Conservation (phyloP, 352 stramenopile species). For the Aphanomyces invadans region DNA sequence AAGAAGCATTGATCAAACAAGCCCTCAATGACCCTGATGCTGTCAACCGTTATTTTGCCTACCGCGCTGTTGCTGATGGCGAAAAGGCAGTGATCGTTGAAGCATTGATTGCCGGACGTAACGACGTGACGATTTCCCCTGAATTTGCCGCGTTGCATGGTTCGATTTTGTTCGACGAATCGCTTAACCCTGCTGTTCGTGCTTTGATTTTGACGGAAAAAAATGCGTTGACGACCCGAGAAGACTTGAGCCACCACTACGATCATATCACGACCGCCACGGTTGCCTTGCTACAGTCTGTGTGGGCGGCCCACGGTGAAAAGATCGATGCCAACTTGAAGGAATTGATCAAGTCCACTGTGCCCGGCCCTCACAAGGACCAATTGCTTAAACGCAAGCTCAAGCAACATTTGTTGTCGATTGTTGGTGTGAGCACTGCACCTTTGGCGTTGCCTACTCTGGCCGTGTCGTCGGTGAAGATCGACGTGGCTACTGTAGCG, state of each 20-base stretch:
- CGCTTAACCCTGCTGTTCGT: constrained; percentile 52
- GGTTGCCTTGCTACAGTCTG: constrained; percentile 50
- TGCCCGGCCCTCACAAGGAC: constrained; percentile 49
- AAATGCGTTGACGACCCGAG: constrained; percentile 47
- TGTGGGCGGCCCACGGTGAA: constrained; percentile 53
- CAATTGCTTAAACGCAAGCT: constrained; percentile 66
- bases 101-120: constrained; percentile 41
- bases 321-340: constrained; percentile 57
- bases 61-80: constrained; percentile 52
- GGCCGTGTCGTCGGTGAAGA: background rate
- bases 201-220: constrained; percentile 50
- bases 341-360: constrained; percentile 37
- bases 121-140: constrained; percentile 43
- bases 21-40: constrained; percentile 56
- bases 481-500: constrained; percentile 35
- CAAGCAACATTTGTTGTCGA: constrained; percentile 49
- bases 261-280: constrained; percentile 51
- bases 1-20: constrained; percentile 49
- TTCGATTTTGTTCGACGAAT: constrained; percentile 62
- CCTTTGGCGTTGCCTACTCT: constrained; percentile 38
- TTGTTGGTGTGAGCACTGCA: constrained; percentile 58
- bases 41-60: constrained; percentile 73
- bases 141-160: constrained; percentile 53
- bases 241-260: constrained; percentile 69
- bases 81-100: constrained; percentile 68